These are phyloP conservation scores for Stachybotrys chlorohalonatus DNA, from an alignment of 2,329 filamentous ascomycete species.

Conservation along the genomic window DNA sequence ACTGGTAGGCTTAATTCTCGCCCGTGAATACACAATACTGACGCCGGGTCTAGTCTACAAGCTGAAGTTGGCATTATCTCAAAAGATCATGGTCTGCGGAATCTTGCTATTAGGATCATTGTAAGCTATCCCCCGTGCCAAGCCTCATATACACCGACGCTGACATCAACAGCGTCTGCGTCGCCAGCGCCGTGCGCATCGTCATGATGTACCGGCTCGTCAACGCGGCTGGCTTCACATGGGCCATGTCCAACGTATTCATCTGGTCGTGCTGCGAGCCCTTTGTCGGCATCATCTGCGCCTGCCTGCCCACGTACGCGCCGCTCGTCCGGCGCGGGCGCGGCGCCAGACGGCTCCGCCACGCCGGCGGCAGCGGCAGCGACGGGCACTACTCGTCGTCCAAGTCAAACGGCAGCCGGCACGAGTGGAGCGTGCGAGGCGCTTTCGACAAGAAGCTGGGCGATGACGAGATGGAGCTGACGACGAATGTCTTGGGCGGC, in stretches of 20 bases:
- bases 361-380: too few species aligned
- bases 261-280: constrained; percentile 8
- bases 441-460: background rate
- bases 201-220: constrained; percentile 7
- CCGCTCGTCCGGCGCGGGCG: constrained; percentile 5
- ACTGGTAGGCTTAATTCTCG: background rate
- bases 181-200: constrained; percentile 7
- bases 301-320: constrained; percentile 6
- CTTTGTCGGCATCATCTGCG: constrained; percentile 7
- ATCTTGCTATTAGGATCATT: constrained; percentile 8
- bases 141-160: too few species aligned
- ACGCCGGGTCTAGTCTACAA: background rate
- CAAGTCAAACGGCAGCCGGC: background rate
- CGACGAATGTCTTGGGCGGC: background rate
- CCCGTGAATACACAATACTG: background rate
- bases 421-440: background rate
- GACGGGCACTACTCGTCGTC: background rate
- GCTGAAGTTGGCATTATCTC: background rate
- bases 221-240: constrained; percentile 4
- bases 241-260: constrained; percentile 7
- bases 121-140: background rate
- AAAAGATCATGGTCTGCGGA: constrained; percentile 5
- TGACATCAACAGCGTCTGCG: constrained; percentile 5
- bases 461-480: background rate
- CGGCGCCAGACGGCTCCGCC: background rate